Evolutionary conservation across 1,284 basidiomycete genomes (phyloP), one percentile per base, ranked within the genome.

Genomic region (Ceratobasidium sp.): DNA sequence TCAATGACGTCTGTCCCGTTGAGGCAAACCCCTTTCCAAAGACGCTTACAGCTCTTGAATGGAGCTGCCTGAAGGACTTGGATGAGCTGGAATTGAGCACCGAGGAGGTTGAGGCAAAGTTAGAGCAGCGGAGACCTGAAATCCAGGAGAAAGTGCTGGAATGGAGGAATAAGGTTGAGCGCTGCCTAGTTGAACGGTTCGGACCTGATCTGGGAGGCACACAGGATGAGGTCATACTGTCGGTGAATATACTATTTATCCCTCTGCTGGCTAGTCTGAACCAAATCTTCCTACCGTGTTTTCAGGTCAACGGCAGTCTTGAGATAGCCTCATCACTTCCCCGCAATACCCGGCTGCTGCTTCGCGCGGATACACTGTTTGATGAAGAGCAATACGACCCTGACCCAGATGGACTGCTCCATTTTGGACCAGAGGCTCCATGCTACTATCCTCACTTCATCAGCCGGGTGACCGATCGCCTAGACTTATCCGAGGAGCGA

Each of bases 311-410:
- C 43, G 61, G 61, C 10, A 50, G 32, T 26, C 32, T 23, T 3
- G 26, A 64, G 18, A 6, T 23, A 16, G 23, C 28, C 26, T 16
- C 21, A n/a, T 26, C 48, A 6, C 28, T 64, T 30, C 50, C 61
- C 8, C 26, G 2, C 16, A 48, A 64, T 23, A 48, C 45, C 28
- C 61, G 61, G 14, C 32, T 64, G 12, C 45, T 64, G 18, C 61
- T 64, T 48, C 61, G 61, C 21, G 60, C 60, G 4, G 60, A 62
- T 45, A 62, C 60, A 3, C 21, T 62, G 16, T 62, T 62, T 28
- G 34, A 48, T 16, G 2, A 32, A 21, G 36, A 6, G 12, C 12
- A 26, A 5, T 57, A 16, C 16, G 26, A 57, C 53, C 28, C 28
- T 2, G n/a, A n/a, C n/a, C n/a, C n/a, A n/a, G 28, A 57, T 26